Evolutionary conservation across 2,329 filamentous ascomycete genomes (phyloP).

Genomic region (Microcyclospora pomicola): DNA sequence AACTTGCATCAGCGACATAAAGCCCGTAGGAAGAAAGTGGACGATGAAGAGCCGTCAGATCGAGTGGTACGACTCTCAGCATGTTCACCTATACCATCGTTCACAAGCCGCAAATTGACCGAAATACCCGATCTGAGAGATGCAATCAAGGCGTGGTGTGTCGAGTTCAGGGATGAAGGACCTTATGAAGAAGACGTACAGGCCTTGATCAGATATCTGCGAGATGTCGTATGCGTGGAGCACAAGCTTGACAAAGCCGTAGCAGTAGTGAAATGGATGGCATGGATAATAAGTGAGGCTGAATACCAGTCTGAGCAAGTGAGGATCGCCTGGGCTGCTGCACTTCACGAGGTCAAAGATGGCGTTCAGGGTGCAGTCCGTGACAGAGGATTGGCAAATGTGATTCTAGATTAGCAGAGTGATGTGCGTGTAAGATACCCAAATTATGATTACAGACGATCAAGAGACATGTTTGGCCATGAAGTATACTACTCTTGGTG

Average conservation of each 20-base stretch:
- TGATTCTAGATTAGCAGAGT: constrained; percentile 26
- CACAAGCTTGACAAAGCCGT: constrained; percentile 62
- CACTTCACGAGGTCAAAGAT: constrained; percentile 27
- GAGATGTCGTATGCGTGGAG: constrained; percentile 59
- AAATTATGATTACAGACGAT: too few species aligned
- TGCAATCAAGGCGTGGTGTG: constrained; percentile 64
- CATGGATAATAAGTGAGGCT: constrained; percentile 24
- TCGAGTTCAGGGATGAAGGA: constrained; percentile 55
- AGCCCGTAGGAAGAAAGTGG: constrained; percentile 4
- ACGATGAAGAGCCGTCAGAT: constrained; percentile 19
- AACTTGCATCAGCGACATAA: constrained; percentile 18
- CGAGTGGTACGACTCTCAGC: constrained; percentile 35
- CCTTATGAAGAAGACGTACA: constrained; percentile 68
- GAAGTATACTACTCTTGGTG: too few species aligned
- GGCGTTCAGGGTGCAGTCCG: constrained; percentile 30
- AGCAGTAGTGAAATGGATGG: constrained; percentile 53
- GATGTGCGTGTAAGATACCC: neutral
- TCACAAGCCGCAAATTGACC: constrained; percentile 45
- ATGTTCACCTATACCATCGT: constrained; percentile 41
- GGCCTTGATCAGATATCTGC: constrained; percentile 60
- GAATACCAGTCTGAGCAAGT: constrained; percentile 13
- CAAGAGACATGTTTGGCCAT: too few species aligned
- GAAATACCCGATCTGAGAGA: constrained; percentile 51
- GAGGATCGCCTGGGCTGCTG: constrained; percentile 21
- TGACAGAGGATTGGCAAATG: constrained; percentile 31